Conservation (phyloP, 1,284 basidiomycete genomes). For the Cryptococcus depauperatus region DNA sequence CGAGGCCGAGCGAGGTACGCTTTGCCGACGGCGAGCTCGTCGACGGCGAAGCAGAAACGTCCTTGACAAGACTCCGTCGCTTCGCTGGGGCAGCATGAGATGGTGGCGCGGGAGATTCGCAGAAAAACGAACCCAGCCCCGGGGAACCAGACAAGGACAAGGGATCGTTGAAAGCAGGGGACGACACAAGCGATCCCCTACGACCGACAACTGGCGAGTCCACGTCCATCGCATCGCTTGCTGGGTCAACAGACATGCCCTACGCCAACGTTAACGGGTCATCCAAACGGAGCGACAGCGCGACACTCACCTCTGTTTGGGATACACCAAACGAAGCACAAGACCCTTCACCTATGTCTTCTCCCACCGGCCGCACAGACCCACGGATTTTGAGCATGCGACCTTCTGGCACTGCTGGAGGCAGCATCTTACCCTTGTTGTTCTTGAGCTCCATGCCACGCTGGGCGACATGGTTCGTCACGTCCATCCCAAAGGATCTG, state of each 20-base stretch:
- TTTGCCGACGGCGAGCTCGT: conserved; percentile 40
- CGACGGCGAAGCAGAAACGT: conserved; percentile 36
- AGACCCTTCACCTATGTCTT: conserved; percentile 24
- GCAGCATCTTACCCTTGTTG: conserved; percentile 29
- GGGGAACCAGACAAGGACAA: conserved; percentile 29
- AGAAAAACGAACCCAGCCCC: conserved; percentile 40
- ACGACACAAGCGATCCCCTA: conserved; percentile 13
- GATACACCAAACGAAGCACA: conserved; percentile 21
- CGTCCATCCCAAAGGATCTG: conserved; percentile 33
- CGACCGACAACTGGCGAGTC: conserved; percentile 22
- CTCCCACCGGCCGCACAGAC: conserved; percentile 28
- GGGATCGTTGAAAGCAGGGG: conserved; percentile 18
- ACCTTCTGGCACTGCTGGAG: conserved; percentile 29
- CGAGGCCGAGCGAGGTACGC: conserved; percentile 24
- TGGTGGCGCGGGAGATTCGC: conserved; percentile 35
- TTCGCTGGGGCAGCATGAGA: conserved; percentile 23
- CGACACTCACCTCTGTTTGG: conserved; percentile 27
- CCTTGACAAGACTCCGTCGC: conserved; percentile 26
- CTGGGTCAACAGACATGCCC: neutral
- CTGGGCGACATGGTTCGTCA: conserved; percentile 25
- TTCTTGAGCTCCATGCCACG: neutral
- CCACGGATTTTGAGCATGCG: conserved; percentile 13
- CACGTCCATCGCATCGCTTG: conserved; percentile 29
- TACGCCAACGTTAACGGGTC: conserved; percentile 8
- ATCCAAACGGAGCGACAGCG: conserved; percentile 13